Percentiles rank a stretch among this genome's conserved stretches.
phyloP scores from a whole-genome alignment of 768 basidiomycete genomes.

The Baorangia bicolor region DNA sequence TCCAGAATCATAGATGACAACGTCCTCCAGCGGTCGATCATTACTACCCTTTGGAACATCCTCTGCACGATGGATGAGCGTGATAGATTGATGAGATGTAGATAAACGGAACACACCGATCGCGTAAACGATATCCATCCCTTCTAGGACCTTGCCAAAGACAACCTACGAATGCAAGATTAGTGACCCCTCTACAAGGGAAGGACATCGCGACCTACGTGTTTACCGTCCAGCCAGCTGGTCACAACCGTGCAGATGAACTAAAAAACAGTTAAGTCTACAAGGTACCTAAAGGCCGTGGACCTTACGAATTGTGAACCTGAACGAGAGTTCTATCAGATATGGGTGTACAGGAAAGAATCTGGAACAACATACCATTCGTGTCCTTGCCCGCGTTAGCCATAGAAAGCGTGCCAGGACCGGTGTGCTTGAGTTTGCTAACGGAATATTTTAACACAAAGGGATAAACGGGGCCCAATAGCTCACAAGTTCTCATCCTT shows the following conservation, averaged over 20 bases:
- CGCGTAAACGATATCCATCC: conserved; percentile 78
- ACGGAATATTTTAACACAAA: not conserved
- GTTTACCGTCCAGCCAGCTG: conserved; percentile 88
- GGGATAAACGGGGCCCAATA: not conserved
- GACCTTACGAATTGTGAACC: conserved; percentile 82
- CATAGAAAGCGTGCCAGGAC: conserved; percentile 88
- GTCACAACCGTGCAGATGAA: conserved; percentile 92
- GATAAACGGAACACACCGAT: conserved; percentile 56
- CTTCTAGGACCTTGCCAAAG: conserved; percentile 89
- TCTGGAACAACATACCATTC: conserved; percentile 58
- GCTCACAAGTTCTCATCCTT: conserved; percentile 94
- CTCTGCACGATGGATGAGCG: conserved; percentile 49
- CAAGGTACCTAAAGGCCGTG: not conserved
- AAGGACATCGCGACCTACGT: conserved; percentile 47
- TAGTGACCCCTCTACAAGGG: not conserved
- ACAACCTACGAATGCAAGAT: conserved; percentile 62
- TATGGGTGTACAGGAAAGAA: not conserved
- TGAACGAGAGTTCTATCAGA: conserved; percentile 26
- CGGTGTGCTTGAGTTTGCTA: conserved; percentile 95
- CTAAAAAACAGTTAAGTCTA: conserved; percentile 38
- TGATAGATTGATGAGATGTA: not conserved
- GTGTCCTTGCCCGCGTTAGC: conserved; percentile 93
- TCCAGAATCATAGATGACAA: conserved; percentile 82
- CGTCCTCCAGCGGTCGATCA: conserved; percentile 75
- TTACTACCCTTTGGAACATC: conserved; percentile 63